Percentiles rank a stretch among this genome's conserved stretches.
phyloP scores from a whole-genome alignment of 2,329 filamentous ascomycete species.

The Hypoxylon sp. region DNA sequence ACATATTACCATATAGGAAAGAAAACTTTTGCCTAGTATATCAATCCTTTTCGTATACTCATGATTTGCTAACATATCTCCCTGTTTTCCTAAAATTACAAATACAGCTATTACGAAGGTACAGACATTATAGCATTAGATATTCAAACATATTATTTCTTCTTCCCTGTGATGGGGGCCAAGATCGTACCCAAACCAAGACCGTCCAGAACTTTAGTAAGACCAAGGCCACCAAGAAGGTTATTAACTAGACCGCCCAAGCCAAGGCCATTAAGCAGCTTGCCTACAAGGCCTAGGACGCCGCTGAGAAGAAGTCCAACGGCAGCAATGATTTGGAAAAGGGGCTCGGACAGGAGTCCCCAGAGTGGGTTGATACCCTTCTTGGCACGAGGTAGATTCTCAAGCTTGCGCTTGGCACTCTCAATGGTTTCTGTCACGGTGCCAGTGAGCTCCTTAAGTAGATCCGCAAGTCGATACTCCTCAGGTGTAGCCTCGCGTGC shows the following conservation, averaged over 20 bases:
- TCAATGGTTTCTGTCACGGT: slow-evolving; percentile 88
- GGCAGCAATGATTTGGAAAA: slow-evolving; percentile 93
- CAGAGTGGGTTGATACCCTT: slow-evolving; percentile 94
- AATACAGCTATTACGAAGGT: background rate
- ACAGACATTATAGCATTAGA: background rate
- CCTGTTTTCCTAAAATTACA: background rate
- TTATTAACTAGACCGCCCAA: slow-evolving; percentile 86
- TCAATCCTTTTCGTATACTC: slow-evolving; percentile 12
- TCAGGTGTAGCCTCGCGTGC: slow-evolving; percentile 84
- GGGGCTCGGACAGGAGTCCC: slow-evolving; percentile 84
- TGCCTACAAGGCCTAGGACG: slow-evolving; percentile 87
- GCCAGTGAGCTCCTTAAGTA: slow-evolving; percentile 87
- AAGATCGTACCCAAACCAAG: slow-evolving; percentile 74
- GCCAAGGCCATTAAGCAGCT: slow-evolving; percentile 83
- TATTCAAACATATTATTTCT: slow-evolving; percentile 49
- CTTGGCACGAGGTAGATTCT: slow-evolving; percentile 94
- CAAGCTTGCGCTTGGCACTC: slow-evolving; percentile 87
- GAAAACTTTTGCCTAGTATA: slow-evolving; percentile 10
- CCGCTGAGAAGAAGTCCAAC: slow-evolving; percentile 87
- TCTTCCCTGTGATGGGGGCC: slow-evolving; percentile 61
- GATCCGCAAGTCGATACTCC: slow-evolving; percentile 86
- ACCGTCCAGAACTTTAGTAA: slow-evolving; percentile 81
- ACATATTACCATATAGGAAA: background rate
- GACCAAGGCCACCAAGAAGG: slow-evolving; percentile 81
- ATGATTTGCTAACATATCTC: background rate